A percentile compares a stretch with the other conserved stretches of the same genome.
phyloP scores from a whole-genome alignment of 257 asterid species.

The Salvia splendens region DNA sequence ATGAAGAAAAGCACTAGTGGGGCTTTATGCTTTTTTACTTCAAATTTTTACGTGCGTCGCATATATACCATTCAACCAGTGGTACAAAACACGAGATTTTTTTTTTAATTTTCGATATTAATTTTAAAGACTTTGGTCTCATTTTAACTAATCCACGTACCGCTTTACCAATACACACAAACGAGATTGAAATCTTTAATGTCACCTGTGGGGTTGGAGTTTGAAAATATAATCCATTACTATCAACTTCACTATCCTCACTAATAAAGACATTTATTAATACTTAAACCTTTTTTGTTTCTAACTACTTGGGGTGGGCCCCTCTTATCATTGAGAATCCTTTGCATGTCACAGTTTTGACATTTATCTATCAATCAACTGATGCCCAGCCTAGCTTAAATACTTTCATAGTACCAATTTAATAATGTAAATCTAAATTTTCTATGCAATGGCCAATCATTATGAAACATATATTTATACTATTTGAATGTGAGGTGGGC shows the following conservation, averaged over 20 bases:
- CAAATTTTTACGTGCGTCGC: too few species aligned
- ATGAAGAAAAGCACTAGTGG: too few species aligned
- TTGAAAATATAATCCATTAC: conserved; percentile 31
- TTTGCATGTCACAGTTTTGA: conserved; percentile 57
- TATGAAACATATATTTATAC: conserved; percentile 18
- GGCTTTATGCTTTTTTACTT: too few species aligned
- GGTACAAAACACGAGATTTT: too few species aligned
- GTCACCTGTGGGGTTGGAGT: not conserved
- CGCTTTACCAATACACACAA: too few species aligned
- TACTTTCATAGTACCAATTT: conserved; percentile 13
- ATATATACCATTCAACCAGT: too few species aligned
- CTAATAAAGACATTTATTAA: conserved; percentile 37
- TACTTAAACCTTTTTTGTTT: conserved; percentile 48
- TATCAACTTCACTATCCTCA: conserved; percentile 41
- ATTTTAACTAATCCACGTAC: too few species aligned
- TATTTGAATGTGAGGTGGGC: conserved; percentile 30
- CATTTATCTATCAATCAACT: conserved; percentile 56
- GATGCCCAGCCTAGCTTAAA: conserved; percentile 15
- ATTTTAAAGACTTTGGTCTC: too few species aligned
- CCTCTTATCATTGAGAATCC: conserved; percentile 67
- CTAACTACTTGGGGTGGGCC: conserved; percentile 73
- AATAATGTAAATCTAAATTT: not conserved
- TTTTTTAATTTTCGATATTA: too few species aligned
- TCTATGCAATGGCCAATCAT: conserved; percentile 27
- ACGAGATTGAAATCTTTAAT: not conserved